Evolutionary conservation across 2,329 filamentous ascomycete species (phyloP), one percentile per base, ranked within the genome.

Genomic region (Colletotrichum godetiae): DNA sequence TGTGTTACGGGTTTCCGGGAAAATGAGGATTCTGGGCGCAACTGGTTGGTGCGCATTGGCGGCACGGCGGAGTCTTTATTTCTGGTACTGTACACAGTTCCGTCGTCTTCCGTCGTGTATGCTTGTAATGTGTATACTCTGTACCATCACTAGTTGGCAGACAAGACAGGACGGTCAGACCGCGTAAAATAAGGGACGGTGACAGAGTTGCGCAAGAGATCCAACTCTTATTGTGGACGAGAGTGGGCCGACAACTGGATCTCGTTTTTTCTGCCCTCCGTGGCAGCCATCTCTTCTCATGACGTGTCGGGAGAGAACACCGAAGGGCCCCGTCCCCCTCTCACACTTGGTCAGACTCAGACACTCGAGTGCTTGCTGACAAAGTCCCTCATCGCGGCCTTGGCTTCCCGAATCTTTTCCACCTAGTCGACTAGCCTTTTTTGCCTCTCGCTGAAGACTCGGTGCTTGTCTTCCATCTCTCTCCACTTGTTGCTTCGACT

Each of bases 391-490:
- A 29, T 70, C 35, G 29, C 60, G 55, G 70, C 10, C 60, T 65
- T 62, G 61, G 46, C 55, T 65, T 29, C 24, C 70, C 70, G 59
- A 70, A 19, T 42, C 53, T 53, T 60, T 63, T 58, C 35, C 42
- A 46, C 58, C 55, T 46, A 22, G 55, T 56, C 42, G 33, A 24
- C 35, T 31, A 27, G 53, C n/a, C 22, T 6, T 29, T 53, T 62
- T 72, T 35, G 56, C 64, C 57, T 46, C 66, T 73, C 70, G 70
- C 70, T 73, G 70, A 70, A 73, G 70, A 73, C 24, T 73, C 70
- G 66, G 70, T 60, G 55, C 37, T 65, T 69, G 58, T 55, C 42
- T 67, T 22, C 61, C 37, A 19, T 49, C 42, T 46, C n/a, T 37
- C 35, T 33, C 22, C 46, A 61, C 58, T 49, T 64, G 35, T 59